Base-by-base conservation (phyloP, 768 basidiomycete genomes). In the Pleurotus cornucopiae region DNA sequence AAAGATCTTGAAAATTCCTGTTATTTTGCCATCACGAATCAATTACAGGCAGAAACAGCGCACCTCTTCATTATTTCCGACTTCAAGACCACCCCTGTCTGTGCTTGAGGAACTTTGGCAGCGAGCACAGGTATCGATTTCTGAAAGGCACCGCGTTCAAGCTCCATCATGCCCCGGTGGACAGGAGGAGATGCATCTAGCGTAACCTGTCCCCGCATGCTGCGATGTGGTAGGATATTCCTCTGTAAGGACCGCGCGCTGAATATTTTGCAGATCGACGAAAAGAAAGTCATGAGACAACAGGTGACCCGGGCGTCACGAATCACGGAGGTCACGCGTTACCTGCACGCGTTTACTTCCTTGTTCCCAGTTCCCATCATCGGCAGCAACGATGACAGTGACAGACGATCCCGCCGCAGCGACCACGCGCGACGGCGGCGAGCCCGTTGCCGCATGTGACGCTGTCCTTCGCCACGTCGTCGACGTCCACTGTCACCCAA, bases 401-500 rank as follows among this genome's bases (percentile, higher is more conserved):
- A 71, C 74, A n/a, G 58, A 63, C 49, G 25, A 64, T 45, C 62
- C 66, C 51, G 23, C 12, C 46, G 46, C 46, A 9, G 30, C 30
- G 30, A 34, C 30, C 2, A 34, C 30, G 30, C 30, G 7, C 30
- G 30, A 34, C 11, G 20, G 20, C 41, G 41, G 41, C 5, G n/a
- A 44, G 41, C 41, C 9, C 46, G 49, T 51, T 16, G 13, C 40
- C 6, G 43, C 54, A 23, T 45, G 45, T 54, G 43, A 48, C 26
- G 56, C 57, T 48, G 78, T 93, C 45, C 73, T 91, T 16, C 72
- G 69, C 18, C 91, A 91, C 62, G 73, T 98, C 56, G 78, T 86
- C 54, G 95, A 97, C 66, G 90, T 86, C 0, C 95, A 98, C 62
- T 95, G 91, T 69, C 95, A 98, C 71, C 94, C 95, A 2, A 94